Evolutionary conservation across 768 basidiomycete genomes (phyloP).

Genomic region (Lactarius tabidus): DNA sequence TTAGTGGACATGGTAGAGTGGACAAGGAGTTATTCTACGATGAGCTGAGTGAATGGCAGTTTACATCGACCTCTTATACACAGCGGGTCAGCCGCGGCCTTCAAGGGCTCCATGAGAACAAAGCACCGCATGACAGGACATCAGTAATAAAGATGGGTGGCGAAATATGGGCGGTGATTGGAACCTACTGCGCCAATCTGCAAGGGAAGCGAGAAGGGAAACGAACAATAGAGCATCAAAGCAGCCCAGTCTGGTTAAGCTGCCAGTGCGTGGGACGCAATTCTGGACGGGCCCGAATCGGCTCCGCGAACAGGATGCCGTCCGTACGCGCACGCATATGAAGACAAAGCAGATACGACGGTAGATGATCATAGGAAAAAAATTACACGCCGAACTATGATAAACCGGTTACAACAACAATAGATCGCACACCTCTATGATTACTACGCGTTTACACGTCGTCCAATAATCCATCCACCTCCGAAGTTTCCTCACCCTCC

Average conservation of each 20-base stretch:
- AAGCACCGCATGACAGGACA: background rate
- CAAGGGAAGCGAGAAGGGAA: background rate
- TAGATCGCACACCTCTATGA: constrained; percentile 16
- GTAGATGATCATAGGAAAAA: too few species aligned
- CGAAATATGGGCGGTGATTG: background rate
- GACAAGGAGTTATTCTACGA: background rate
- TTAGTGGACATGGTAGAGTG: constrained; percentile 3
- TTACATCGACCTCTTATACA: background rate
- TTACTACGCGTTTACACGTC: constrained; percentile 2
- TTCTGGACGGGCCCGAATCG: too few species aligned
- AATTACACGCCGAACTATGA: background rate
- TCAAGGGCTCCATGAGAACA: too few species aligned
- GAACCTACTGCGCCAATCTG: background rate
- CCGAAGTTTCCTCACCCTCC: constrained; percentile 20
- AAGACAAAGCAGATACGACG: too few species aligned
- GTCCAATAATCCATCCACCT: constrained; percentile 26
- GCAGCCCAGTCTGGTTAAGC: too few species aligned
- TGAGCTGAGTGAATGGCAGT: background rate
- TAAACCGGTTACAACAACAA: constrained; percentile 13
- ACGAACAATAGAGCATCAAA: too few species aligned
- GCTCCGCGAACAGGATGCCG: too few species aligned
- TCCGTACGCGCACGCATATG: too few species aligned
- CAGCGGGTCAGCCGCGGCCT: background rate
- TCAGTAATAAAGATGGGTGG: background rate
- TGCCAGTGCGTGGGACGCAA: too few species aligned